A percentile compares a stretch with the other conserved stretches of the same genome.
Evolutionary conservation across 2,329 filamentous ascomycete genomes (phyloP).

Genomic region (Mycosphaerella sp.): DNA sequence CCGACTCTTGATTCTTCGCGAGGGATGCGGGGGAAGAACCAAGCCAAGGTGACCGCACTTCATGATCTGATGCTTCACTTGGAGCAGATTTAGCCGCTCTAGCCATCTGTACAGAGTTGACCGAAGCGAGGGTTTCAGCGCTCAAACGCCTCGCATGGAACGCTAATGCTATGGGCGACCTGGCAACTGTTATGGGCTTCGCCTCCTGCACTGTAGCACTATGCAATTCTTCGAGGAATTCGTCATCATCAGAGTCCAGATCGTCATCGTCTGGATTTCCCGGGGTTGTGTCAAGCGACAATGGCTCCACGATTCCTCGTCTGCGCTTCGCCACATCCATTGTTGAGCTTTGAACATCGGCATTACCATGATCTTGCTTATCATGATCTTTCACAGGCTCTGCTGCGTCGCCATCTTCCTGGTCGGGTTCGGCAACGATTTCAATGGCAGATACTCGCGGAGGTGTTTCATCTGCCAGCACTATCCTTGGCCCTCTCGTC

Average conservation of each 20-base stretch:
- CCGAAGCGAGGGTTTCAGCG: constrained; percentile 20
- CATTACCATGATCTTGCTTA: neutral
- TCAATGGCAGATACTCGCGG: constrained; percentile 3
- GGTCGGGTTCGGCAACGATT: neutral
- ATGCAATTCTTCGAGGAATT: constrained; percentile 67
- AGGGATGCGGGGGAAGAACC: constrained; percentile 2
- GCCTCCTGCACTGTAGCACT: constrained; percentile 76
- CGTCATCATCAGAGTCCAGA: constrained; percentile 61
- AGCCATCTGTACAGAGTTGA: constrained; percentile 23
- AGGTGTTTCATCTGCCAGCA: constrained; percentile 21
- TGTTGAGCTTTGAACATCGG: constrained; percentile 4
- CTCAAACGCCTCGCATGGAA: constrained; percentile 31
- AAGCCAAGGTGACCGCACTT: neutral
- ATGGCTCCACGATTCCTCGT: constrained; percentile 36
- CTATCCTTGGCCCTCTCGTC: constrained; percentile 12
- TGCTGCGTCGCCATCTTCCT: neutral
- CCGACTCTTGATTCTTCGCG: constrained; percentile 31
- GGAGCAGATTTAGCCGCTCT: constrained; percentile 13
- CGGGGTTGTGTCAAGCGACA: constrained; percentile 33
- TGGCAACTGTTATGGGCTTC: constrained; percentile 71
- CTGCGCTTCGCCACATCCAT: constrained; percentile 35
- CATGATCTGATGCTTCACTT: constrained; percentile 4
- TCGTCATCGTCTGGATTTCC: constrained; percentile 37
- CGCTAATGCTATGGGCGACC: constrained; percentile 55
- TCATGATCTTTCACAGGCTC: neutral